Percentiles rank a stretch among this genome's conserved stretches.
phyloP scores from a whole-genome alignment of 805 yeast genomes.

The Schizosaccharomyces osmophilus region DNA sequence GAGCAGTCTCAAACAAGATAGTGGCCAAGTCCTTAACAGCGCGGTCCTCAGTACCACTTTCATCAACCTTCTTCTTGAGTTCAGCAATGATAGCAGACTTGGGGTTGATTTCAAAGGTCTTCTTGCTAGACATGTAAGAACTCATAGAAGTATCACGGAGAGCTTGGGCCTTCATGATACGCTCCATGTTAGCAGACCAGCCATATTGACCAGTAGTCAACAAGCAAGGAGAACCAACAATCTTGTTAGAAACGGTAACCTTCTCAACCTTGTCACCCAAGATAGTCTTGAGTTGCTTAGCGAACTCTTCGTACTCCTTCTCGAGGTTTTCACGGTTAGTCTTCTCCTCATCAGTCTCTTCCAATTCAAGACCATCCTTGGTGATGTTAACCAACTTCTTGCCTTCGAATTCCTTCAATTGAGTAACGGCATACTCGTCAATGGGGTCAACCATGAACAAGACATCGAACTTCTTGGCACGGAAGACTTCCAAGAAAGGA shows the following conservation, averaged over 20 bases:
- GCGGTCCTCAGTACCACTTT: constrained; percentile 93
- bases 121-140: constrained; percentile 97
- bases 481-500: constrained; percentile 95
- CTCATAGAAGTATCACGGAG: constrained; percentile 97
- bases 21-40: constrained; percentile 95
- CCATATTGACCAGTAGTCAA: constrained; percentile 99
- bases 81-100: constrained; percentile 84
- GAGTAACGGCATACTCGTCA: constrained; percentile 98
- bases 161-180: constrained; percentile 99
- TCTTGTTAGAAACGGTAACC: constrained; percentile 92
- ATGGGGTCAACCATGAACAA: constrained; percentile 95
- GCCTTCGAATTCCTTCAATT: constrained; percentile 97
- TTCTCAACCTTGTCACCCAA: constrained; percentile 97
- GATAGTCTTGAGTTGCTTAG: constrained; percentile 87
- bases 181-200: constrained; percentile 99
- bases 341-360: constrained; percentile 95
- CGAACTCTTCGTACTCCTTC: constrained; percentile 75
- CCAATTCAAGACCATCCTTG: constrained; percentile 92
- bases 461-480: constrained; percentile 96
- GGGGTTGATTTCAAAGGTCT: constrained; percentile 96
- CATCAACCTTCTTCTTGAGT: constrained; percentile 86
- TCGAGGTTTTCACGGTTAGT: constrained; percentile 75
- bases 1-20: constrained; percentile 88
- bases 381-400: constrained; percentile 96
- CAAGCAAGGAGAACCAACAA: constrained; percentile 98